Conservation (phyloP, 768 basidiomycete genomes). For the Podaxis sp. region DNA sequence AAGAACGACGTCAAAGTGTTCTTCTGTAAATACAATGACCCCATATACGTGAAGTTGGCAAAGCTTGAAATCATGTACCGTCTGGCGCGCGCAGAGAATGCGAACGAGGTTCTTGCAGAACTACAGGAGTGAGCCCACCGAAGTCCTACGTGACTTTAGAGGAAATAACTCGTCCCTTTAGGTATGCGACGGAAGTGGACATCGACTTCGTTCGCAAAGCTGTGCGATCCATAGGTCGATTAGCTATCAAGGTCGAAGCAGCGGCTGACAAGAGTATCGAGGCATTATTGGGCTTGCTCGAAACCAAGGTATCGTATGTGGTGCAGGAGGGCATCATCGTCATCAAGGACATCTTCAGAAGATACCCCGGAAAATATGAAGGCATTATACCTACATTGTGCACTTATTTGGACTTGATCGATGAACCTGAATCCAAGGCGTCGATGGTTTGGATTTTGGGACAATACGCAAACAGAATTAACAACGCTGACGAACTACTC, state of each 20-base stretch:
- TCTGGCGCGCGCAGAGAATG: constrained; percentile 91
- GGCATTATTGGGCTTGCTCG: constrained; percentile 79
- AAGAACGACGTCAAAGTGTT: constrained; percentile 99
- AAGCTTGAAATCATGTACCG: constrained; percentile 99
- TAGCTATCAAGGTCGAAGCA: constrained; percentile 94
- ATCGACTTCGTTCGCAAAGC: constrained; percentile 98
- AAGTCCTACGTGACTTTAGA: background rate
- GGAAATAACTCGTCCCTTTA: constrained; percentile 23
- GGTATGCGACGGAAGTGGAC: constrained; percentile 98
- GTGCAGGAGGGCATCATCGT: constrained; percentile 98
- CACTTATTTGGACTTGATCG: constrained; percentile 85
- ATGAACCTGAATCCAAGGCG: constrained; percentile 95
- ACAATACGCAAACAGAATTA: constrained; percentile 92
- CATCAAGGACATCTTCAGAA: constrained; percentile 95
- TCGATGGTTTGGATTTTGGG: constrained; percentile 98
- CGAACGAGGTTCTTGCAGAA: constrained; percentile 88
- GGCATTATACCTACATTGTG: constrained; percentile 92
- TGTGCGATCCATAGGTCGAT: constrained; percentile 92
- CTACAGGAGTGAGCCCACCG: constrained; percentile 73
- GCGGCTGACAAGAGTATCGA: constrained; percentile 90
- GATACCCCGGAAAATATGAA: constrained; percentile 96
- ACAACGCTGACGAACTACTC: constrained; percentile 92
- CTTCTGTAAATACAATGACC: constrained; percentile 99
- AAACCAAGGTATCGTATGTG: constrained; percentile 93
- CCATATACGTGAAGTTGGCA: constrained; percentile 97